Base-by-base conservation (phyloP, 768 basidiomycete species). In the Trametes cinnabarina region DNA sequence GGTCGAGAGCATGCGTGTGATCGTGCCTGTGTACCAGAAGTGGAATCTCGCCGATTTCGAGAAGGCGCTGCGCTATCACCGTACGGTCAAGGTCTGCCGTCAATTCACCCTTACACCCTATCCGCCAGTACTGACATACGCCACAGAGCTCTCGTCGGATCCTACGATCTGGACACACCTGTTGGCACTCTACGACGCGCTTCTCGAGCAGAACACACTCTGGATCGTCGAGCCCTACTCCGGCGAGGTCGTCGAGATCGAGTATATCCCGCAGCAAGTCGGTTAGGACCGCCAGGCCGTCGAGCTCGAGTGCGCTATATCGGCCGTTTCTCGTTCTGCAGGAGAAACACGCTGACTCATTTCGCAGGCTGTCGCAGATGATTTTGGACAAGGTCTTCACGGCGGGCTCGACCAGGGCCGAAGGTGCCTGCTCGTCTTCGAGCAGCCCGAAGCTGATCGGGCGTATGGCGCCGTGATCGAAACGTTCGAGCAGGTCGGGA, bases 381-480 rank as follows among this genome's bases (percentile, higher is more conserved):
- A 99, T 98, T 60, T 76, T 98, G 37, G 96, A 98, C 74, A 95
- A 95, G 65, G 85, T 95, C 2, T 83, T 98, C 62, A 92, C 61
- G 96, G 96, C 5, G 94, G 98, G 1, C 79, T 99, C n/a, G 95
- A 98, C 70, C 96, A 98, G 71, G 94, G 93, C 23, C 82, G 92
- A 3, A 94, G 94, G 0, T 94, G 94, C 67, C 74, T 98, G 47
- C 76, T 97, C 49, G 85, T 98, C n/a, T 98, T 90, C 60, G 92
- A 97, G 56, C 79, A 92, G 71, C 84, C 84, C 1, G 88, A 91
- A 66, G 84, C 83, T 12, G 94, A 97, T 73, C 93, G 88, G 57
- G 86, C 90, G 52, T 98, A 98, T 69, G 86, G 87, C 1, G 86
- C 91, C 3, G 92, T 93, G 11, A 89, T 98, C 57, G 84, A 91